These are phyloP conservation scores for Alternaria dauci DNA, from an alignment of 2,329 filamentous ascomycete species.

Conservation along the genomic window DNA sequence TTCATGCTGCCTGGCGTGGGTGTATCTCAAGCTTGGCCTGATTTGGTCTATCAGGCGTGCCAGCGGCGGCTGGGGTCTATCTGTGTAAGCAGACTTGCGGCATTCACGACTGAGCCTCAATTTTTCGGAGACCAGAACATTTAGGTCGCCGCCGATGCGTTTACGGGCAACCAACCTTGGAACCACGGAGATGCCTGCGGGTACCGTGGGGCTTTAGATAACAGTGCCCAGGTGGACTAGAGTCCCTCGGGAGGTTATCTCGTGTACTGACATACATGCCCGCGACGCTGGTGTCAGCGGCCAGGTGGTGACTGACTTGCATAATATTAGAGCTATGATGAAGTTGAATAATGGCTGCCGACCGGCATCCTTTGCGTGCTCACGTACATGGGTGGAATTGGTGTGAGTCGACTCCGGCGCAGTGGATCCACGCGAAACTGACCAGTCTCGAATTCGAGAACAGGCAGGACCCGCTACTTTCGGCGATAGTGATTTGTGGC, in stretches of 20 bases:
- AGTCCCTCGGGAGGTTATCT: background rate
- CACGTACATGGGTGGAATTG: background rate
- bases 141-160: constrained; percentile 2
- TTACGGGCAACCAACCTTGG: background rate
- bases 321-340: constrained; percentile 2
- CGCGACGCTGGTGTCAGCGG: background rate
- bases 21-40: background rate
- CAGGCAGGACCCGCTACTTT: background rate
- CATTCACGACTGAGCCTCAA: constrained; percentile 1
- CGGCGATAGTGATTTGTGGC: background rate
- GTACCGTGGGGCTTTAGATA: background rate
- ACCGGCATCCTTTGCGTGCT: background rate
- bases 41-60: background rate
- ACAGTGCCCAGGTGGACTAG: background rate
- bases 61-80: background rate
- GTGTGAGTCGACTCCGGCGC: constrained; percentile 2
- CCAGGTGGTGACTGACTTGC: constrained; percentile 2
- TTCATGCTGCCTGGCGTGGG: background rate
- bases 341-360: background rate
- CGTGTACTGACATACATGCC: background rate
- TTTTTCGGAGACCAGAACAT: background rate
- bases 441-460: constrained; percentile 3
- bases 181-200: background rate
- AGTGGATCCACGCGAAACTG: constrained; percentile 6
- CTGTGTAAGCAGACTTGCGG: background rate